These are phyloP conservation scores for Ceratobasidium sp. DNA, from an alignment of 1,284 basidiomycete species.

Conservation along the genomic window DNA sequence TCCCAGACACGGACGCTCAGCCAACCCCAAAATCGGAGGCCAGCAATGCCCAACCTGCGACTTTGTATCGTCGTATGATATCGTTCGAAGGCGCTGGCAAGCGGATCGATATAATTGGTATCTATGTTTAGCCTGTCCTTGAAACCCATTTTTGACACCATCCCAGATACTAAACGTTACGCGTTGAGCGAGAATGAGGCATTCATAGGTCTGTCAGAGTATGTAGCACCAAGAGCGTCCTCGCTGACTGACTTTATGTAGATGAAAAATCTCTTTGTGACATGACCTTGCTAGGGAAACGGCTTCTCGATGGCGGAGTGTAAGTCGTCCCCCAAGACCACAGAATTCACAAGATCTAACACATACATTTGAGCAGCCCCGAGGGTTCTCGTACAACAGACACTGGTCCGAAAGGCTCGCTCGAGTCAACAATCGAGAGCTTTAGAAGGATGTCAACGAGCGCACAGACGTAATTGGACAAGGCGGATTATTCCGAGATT, in stretches of 20 bases:
- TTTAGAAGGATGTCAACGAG: conserved; percentile 7
- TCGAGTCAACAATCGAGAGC: neutral
- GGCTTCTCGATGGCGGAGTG: conserved; percentile 8
- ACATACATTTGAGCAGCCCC: neutral
- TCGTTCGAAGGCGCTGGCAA: conserved; percentile 16
- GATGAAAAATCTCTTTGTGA: neutral
- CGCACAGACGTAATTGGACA: no score
- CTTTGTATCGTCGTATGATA: conserved; percentile 18
- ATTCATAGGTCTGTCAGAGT: neutral
- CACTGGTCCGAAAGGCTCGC: neutral
- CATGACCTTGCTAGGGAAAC: conserved; percentile 17
- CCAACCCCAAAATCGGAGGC: neutral
- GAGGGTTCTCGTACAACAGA: neutral
- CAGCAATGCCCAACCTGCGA: neutral
- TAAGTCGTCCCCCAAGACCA: neutral
- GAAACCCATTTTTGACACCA: neutral
- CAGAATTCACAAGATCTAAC: neutral
- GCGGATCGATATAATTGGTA: conserved; percentile 33
- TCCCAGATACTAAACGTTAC: conserved; percentile 2
- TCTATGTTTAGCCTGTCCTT: neutral
- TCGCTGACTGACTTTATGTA: neutral
- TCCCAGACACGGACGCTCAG: neutral
- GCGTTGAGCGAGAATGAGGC: neutral
- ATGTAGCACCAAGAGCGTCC: neutral
- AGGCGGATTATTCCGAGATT: no score